Conservation (phyloP, 495 filamentous ascomycete genomes). For the Lentithecium fluviatile region DNA sequence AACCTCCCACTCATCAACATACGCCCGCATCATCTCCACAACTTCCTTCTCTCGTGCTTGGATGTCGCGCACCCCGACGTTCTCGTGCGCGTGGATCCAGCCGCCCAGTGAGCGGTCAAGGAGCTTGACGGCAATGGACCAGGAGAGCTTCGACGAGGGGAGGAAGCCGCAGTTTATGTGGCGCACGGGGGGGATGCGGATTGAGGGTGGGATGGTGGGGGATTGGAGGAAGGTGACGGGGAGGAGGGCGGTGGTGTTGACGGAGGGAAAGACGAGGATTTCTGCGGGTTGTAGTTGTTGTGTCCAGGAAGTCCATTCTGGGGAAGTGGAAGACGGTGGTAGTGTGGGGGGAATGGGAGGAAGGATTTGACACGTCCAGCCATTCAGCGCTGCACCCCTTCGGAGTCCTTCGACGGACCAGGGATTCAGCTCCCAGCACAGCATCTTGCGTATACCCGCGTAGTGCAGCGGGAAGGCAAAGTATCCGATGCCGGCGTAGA, state of each 20-base stretch:
- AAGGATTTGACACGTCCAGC: conserved; percentile 50
- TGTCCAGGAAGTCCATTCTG: conserved; percentile 35
- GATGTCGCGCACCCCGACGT: conserved; percentile 66
- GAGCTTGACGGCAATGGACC: conserved; percentile 63
- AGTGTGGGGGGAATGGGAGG: no score
- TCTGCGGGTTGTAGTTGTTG: conserved; percentile 42
- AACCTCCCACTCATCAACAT: conserved; percentile 17
- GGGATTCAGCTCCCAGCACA: conserved; percentile 86
- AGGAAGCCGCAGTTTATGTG: conserved; percentile 85
- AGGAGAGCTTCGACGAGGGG: conserved; percentile 64
- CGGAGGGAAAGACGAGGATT: conserved; percentile 68
- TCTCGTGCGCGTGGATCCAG: conserved; percentile 87
- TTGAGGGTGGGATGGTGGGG: no score
- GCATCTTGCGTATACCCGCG: conserved; percentile 65
- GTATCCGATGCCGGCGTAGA: conserved; percentile 92
- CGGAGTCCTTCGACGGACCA: conserved; percentile 83
- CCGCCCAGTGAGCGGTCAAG: conserved; percentile 53
- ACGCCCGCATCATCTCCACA: conserved; percentile 36
- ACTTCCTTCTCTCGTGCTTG: conserved; percentile 54
- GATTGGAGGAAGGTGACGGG: no score
- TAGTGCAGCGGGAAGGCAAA: conserved; percentile 78
- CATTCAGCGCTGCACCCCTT: conserved; percentile 67
- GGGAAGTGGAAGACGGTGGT: no score
- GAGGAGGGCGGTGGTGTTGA: conserved; percentile 58
- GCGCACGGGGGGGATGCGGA: conserved; percentile 43